phyloP scores from a whole-genome alignment of 164 flowering plant species.

The Cinnamomum micranthum region DNA sequence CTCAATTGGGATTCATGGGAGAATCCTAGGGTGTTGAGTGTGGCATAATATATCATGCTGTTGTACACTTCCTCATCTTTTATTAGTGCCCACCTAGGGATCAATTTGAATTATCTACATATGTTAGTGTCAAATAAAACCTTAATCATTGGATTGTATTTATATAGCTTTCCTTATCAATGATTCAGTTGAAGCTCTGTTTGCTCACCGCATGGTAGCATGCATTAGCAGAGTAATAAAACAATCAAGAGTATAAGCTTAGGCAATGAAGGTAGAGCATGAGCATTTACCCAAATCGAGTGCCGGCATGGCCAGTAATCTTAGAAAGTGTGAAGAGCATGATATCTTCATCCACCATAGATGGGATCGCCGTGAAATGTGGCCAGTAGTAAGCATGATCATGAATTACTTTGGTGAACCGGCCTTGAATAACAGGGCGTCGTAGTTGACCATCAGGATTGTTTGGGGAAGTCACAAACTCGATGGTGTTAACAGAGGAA shows the following conservation, averaged over 20 bases:
- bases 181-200: too few relatives aligned
- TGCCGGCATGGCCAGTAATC: conserved; percentile 77
- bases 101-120: too few relatives aligned
- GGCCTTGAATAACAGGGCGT: conserved; percentile 36
- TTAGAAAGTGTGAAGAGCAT: conserved; percentile 72
- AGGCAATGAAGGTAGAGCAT: too few relatives aligned
- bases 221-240: too few relatives aligned
- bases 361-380: conserved; percentile 58
- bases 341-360: conserved; percentile 52
- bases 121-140: too few relatives aligned
- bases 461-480: conserved; percentile 75
- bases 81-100: conserved; percentile 5
- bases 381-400: conserved; percentile 86
- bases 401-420: conserved; percentile 33
- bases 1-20: conserved; percentile 1
- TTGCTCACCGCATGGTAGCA: too few relatives aligned
- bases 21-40: background rate
- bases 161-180: too few relatives aligned
- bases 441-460: conserved; percentile 65
- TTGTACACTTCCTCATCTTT: conserved; percentile 1
- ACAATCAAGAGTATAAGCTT: too few relatives aligned
- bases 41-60: background rate
- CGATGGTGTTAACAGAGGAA: conserved; percentile 24
- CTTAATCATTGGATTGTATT: too few relatives aligned
- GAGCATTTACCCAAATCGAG: conserved; percentile 58